Evolutionary conservation across 2,329 filamentous ascomycete genomes (phyloP).

Genomic region (Apiospora marii): DNA sequence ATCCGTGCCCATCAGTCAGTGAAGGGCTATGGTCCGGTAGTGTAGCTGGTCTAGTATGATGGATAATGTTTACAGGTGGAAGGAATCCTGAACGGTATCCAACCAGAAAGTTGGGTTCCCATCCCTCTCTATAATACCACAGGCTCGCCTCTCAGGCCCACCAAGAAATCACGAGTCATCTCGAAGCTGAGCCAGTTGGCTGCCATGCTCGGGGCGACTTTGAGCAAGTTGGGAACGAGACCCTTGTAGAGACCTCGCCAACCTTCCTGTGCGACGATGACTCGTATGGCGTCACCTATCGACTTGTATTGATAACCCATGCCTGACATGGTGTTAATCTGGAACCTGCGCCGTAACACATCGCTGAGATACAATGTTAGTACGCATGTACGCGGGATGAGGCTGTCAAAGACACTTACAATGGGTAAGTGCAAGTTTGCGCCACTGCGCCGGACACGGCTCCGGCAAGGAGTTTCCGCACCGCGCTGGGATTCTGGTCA

Average conservation of each 20-base stretch:
- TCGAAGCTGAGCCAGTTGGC: conserved; percentile 99
- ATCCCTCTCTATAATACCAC: conserved; percentile 24
- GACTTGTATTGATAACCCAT: conserved; percentile 97
- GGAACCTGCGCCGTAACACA: conserved; percentile 90
- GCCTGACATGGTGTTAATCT: conserved; percentile 99
- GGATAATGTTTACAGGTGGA: conserved; percentile 27
- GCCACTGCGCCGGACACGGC: conserved; percentile 96
- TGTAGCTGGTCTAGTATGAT: conserved; percentile 23
- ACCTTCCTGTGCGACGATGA: conserved; percentile 87
- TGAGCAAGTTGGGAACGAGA: conserved; percentile 92
- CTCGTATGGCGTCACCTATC: conserved; percentile 80
- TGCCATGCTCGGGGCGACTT: conserved; percentile 98
- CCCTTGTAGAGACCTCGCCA: conserved; percentile 91
- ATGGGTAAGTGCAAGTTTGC: conserved; percentile 97
- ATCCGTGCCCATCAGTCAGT: conserved; percentile 3
- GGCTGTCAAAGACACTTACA: conserved; percentile 66
- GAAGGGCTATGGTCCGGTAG: neutral
- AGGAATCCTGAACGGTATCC: conserved; percentile 29
- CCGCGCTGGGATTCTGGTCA: conserved; percentile 79
- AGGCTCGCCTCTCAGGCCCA: conserved; percentile 62
- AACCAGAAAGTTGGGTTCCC: neutral
- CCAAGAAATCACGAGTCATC: conserved; percentile 85
- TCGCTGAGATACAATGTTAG: conserved; percentile 63
- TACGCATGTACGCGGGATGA: neutral
- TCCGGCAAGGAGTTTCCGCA: conserved; percentile 86